These are phyloP conservation scores for Penicillium sp. DNA, from an alignment of 2,329 filamentous ascomycete species.

Conservation along the genomic window DNA sequence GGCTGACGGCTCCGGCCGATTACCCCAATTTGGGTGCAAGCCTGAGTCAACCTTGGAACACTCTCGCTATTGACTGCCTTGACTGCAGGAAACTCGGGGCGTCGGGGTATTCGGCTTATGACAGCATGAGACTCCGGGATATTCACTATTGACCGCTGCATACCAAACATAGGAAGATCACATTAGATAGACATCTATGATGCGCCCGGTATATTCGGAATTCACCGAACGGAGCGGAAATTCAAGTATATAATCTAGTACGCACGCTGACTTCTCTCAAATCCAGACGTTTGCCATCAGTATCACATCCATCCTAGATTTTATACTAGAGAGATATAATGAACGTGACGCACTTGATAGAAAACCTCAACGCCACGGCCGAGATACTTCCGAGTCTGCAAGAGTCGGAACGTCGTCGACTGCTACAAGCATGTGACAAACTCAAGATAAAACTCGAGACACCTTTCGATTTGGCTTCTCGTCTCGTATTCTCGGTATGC, in stretches of 20 bases:
- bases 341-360: slow-evolving; percentile 3
- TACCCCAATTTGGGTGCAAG: slow-evolving; percentile 6
- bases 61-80: not conserved
- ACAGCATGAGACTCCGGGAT: not conserved
- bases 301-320: no score
- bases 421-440: slow-evolving; percentile 16
- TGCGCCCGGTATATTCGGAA: not conserved
- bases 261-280: not conserved
- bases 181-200: no score
- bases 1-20: slow-evolving; percentile 14
- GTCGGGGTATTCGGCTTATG: not conserved
- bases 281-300: no score
- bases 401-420: slow-evolving; percentile 7
- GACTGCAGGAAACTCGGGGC: not conserved
- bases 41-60: no score
- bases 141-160: not conserved
- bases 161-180: not conserved
- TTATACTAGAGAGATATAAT: not conserved
- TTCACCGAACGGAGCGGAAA: not conserved
- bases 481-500: slow-evolving; percentile 15
- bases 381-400: slow-evolving; percentile 1
- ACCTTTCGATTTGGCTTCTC: slow-evolving; percentile 2
- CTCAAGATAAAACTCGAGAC: slow-evolving; percentile 6
- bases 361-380: slow-evolving; percentile 7
- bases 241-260: not conserved